Evolutionary conservation across 2,329 filamentous ascomycete species (phyloP), one percentile per base, ranked within the genome.

Genomic region (Arthrobotrys megalospora): DNA sequence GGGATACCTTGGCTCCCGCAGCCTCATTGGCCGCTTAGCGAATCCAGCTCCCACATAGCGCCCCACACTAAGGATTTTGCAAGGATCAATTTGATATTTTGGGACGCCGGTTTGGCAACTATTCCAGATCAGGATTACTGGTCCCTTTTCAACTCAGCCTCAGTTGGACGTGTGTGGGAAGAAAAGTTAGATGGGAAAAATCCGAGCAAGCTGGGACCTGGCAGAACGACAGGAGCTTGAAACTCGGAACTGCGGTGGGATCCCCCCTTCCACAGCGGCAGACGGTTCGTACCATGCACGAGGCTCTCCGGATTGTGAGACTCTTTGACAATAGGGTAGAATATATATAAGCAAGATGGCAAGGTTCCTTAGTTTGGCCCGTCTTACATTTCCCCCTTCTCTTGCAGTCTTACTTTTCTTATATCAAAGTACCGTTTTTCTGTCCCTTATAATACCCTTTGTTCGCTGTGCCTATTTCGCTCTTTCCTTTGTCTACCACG

Each of bases 71-170:
- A 53, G 73, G 34, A 69, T 16, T 43, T 21, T 50, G 43, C 72
- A 77, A 63, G 73, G 73, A 77, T 71, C 50, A 60, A 77, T 77
- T 77, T 77, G 73, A 63, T 67, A 71, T 77, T 77, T 55, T 62
- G 28, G 66, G 32, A 47, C 19, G 52, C 47, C n/a, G 6, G 62
- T 6, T 55, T 50, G 65, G 41, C 41, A 32, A 63, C 73, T 71
- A 77, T 77, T 71, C 73, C 73, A 70, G 53, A 66, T 77, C 16
- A 67, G 66, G 66, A 71, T 65, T 63, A 16, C 66, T 21, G 34
- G 66, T 77, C 72, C 72, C 32, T 58, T 58, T 58, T 21, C 36
- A 64, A 45, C 73, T 77, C 73, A 77, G 73, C 73, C 73, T 66
- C 73, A 77, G 41, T 14, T 43, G 36, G 55, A 19, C 67, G 36